phyloP scores from a whole-genome alignment of 1,139 yeast genomes.

The Debaryomyces fabryi region DNA sequence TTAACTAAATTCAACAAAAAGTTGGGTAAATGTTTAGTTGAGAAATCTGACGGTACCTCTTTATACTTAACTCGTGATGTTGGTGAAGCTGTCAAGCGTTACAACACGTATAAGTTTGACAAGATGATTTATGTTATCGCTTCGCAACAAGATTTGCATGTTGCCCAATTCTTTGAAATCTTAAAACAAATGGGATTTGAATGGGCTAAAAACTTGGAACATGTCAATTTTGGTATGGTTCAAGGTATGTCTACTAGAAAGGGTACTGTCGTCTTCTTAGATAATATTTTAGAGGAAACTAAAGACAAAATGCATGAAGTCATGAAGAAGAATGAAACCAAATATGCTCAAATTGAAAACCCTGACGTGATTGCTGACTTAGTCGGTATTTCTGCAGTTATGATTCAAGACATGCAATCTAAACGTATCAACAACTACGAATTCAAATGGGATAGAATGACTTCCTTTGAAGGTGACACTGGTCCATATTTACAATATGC shows the following conservation, averaged over 20 bases:
- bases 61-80: constrained; percentile 94
- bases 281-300: constrained; percentile 90
- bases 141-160: constrained; percentile 92
- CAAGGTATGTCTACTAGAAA: constrained; percentile 98
- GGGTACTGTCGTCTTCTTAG: constrained; percentile 97
- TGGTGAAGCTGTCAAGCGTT: constrained; percentile 94
- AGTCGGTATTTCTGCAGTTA: constrained; percentile 95
- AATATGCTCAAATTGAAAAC: constrained; percentile 90
- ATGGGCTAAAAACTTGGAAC: constrained; percentile 82
- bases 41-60: constrained; percentile 95
- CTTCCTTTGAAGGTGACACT: constrained; percentile 98
- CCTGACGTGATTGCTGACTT: constrained; percentile 96
- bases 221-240: constrained; percentile 96
- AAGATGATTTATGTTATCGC: constrained; percentile 97
- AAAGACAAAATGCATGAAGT: constrained; percentile 96
- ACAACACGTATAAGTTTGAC: constrained; percentile 82
- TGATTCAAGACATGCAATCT: constrained; percentile 99
- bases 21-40: constrained; percentile 90
- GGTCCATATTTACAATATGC: constrained; percentile 99
- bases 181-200: constrained; percentile 88
- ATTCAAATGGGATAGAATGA: constrained; percentile 98
- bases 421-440: constrained; percentile 96
- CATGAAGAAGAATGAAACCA: constrained; percentile 89
- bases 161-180: constrained; percentile 93
- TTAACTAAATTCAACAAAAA: constrained; percentile 86